Percentiles rank a stretch among this genome's conserved stretches.
Evolutionary conservation across 345 rosid genomes (phyloP).

Genomic region (Dovyalis caffra): DNA sequence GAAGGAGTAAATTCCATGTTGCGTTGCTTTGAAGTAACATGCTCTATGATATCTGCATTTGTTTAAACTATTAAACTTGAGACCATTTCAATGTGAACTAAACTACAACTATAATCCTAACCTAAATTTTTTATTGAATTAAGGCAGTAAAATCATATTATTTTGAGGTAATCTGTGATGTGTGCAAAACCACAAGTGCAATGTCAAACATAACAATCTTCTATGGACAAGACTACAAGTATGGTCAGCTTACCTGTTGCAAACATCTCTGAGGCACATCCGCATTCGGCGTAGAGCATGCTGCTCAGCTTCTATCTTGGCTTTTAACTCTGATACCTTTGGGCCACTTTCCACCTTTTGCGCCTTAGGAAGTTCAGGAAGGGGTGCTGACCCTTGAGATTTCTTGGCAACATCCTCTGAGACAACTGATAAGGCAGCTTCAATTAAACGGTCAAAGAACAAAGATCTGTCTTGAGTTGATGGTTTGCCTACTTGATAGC

Average conservation of each 20-base stretch:
- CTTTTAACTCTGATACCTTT: conserved; percentile 85
- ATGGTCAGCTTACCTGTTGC: conserved; percentile 66
- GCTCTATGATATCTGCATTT: neutral
- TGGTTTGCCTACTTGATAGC: conserved; percentile 77
- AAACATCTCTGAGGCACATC: conserved; percentile 98
- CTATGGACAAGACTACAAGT: neutral
- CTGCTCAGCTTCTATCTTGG: conserved; percentile 97
- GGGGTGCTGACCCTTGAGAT: conserved; percentile 40
- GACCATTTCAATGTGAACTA: neutral
- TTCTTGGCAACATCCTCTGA: conserved; percentile 51
- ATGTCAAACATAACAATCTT: neutral
- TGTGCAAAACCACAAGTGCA: neutral
- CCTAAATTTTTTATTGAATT: neutral
- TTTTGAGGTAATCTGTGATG: neutral
- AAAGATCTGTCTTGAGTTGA: conserved; percentile 72
- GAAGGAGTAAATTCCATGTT: neutral
- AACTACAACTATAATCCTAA: neutral
- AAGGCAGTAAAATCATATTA: neutral
- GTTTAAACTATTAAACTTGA: neutral
- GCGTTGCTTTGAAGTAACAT: neutral
- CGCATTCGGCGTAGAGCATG: conserved; percentile 96
- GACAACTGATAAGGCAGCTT: conserved; percentile 86
- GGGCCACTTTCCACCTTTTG: conserved; percentile 81
- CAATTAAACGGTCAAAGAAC: conserved; percentile 73
- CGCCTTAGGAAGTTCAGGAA: conserved; percentile 82